A percentile compares a stretch with the other conserved stretches of the same genome.
phyloP scores from a whole-genome alignment of 1,284 basidiomycete genomes.

The Chalciporus sp. region DNA sequence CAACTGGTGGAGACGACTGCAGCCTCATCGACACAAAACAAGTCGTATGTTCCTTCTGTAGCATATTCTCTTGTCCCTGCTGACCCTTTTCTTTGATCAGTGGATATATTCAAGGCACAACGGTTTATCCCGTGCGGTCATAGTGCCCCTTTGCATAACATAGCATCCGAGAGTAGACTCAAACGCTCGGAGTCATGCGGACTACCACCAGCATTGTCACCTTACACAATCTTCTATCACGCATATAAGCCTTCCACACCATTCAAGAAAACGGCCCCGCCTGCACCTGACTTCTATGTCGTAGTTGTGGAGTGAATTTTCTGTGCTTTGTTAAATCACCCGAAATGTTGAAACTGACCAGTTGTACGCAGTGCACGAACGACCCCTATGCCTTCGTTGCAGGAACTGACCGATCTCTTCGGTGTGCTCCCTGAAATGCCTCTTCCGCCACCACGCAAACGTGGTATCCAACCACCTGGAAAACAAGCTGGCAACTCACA shows the following conservation, averaged over 20 bases:
- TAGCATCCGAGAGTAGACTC: slow-evolving; percentile 16
- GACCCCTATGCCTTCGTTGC: slow-evolving; percentile 72
- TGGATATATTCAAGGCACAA: slow-evolving; percentile 68
- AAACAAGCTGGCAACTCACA: slow-evolving; percentile 21
- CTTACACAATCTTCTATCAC: slow-evolving; percentile 87
- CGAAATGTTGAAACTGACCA: neutral
- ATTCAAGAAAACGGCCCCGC: slow-evolving; percentile 80
- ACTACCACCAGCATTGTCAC: slow-evolving; percentile 41
- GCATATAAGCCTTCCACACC: slow-evolving; percentile 89
- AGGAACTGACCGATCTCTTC: slow-evolving; percentile 69
- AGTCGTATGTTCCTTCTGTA: slow-evolving; percentile 14
- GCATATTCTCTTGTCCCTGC: neutral
- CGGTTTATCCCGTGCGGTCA: slow-evolving; percentile 78
- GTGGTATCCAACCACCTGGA: slow-evolving; percentile 4
- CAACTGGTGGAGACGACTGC: slow-evolving; percentile 64
- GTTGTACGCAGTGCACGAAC: slow-evolving; percentile 58
- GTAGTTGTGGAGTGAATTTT: slow-evolving; percentile 79
- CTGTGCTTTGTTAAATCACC: neutral
- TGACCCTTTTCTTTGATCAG: slow-evolving; percentile 39
- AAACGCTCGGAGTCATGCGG: neutral
- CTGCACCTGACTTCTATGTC: slow-evolving; percentile 85
- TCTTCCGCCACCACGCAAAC: slow-evolving; percentile 54
- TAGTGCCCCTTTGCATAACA: slow-evolving; percentile 38
- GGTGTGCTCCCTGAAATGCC: slow-evolving; percentile 58
- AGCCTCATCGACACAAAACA: slow-evolving; percentile 39